Base-by-base conservation (phyloP, 176 grass and related monocot species). In the Metroxylon sagu region DNA sequence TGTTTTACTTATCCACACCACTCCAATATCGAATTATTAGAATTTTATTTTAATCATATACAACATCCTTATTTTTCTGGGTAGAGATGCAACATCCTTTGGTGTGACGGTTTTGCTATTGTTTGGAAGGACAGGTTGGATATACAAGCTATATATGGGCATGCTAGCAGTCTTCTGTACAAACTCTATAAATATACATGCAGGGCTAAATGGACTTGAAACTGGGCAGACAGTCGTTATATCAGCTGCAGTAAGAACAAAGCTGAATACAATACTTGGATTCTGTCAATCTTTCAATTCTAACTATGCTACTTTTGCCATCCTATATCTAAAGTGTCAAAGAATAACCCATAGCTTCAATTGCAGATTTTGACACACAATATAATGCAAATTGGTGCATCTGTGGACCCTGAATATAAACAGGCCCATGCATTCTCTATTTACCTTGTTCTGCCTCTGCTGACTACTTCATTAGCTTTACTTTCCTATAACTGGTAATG, bases 381-480 rank as follows among this genome's bases (percentile, higher is more conserved):
- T 64, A 77, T 98, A 71, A 98, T 92, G 84, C 93, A 89, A 76
- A 89, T 98, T 68, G 88, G 88, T 72, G 83, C 87, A 61, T 98
- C 93, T 25, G 81, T 5, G 56, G 88, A 98, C 57, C 39, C 76
- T 29, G 88, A 98, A 63, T 62, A 84, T 58, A 83, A 92, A 61
- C 93, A 92, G 76, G 93, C 93, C 74, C 93, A 98, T 83, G 87
- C 89, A 64, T 98, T 98, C 71, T 98, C 93, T 43, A 88, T 98
- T 66, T 98, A 98, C 59, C 85, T 98, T 50, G 82, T 92, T 60
- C 59, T 92, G 59, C 93, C 93, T 68, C 83, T 98, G 57, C 80
- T 98, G 57, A 74, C 82, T 60, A 89, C 79, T 50, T 92, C 93
- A 56, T 64, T 98, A 62, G 93, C 80, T 79, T 79, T 98, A 71